Evolutionary conservation across 2,329 filamentous ascomycete genomes (phyloP).

Genomic region (Rhinocladiella similis): DNA sequence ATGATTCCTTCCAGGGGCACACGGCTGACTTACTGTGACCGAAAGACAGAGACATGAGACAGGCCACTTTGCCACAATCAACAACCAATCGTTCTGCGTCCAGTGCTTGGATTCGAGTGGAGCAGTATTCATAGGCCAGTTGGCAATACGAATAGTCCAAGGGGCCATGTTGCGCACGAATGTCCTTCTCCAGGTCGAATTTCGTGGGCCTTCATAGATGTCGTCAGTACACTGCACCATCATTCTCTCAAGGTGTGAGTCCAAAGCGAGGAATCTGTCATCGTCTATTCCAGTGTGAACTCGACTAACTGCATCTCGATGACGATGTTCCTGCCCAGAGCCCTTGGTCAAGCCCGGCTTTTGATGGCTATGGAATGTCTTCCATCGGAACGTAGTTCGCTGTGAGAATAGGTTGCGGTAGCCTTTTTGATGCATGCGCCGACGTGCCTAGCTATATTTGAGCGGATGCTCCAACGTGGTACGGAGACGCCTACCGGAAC

Average conservation of each 20-base stretch:
- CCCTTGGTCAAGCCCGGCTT: neutral
- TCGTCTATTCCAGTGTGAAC: constrained; percentile 3
- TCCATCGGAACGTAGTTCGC: constrained; percentile 6
- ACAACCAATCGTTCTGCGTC: constrained; percentile 3
- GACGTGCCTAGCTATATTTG: neutral
- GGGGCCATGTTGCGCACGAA: constrained; percentile 11
- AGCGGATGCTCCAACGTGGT: neutral
- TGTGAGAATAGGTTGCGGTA: constrained; percentile 5
- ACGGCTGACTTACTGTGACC: constrained; percentile 1
- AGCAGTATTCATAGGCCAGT: constrained; percentile 11
- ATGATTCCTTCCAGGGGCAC: neutral
- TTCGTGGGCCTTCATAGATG: constrained; percentile 1
- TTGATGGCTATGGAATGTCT: constrained; percentile 3
- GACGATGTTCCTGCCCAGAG: neutral
- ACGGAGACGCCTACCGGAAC: neutral
- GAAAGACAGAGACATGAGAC: constrained; percentile 5
- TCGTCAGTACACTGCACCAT: constrained; percentile 13
- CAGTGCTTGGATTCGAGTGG: constrained; percentile 2
- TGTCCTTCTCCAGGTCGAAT: constrained; percentile 13
- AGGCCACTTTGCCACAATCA: constrained; percentile 7
- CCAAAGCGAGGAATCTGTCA: constrained; percentile 4
- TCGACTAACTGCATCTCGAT: constrained; percentile 8
- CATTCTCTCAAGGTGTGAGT: constrained; percentile 6
- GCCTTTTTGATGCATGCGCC: constrained; percentile 9
- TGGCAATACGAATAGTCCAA: constrained; percentile 6